Percentiles rank a stretch among this genome's conserved stretches.
Conservation (phyloP, 164 flowering plant species). For the Annona cherimola region DNA sequence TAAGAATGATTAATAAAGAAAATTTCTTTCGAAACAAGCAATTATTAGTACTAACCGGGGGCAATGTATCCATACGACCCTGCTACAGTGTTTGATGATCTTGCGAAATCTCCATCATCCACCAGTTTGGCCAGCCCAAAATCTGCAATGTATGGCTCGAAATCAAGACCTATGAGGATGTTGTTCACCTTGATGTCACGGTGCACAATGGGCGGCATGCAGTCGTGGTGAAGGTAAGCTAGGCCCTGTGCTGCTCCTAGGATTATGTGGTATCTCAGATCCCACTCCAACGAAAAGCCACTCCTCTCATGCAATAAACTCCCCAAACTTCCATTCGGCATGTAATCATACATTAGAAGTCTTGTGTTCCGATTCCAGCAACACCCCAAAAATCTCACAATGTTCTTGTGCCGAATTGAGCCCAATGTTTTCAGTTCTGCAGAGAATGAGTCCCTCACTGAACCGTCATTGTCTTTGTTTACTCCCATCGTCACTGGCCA, state of each 20-base stretch:
- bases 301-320: slow-evolving; percentile 56
- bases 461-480: slow-evolving; percentile 15
- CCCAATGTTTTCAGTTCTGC: slow-evolving; percentile 74
- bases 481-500: slow-evolving; percentile 50
- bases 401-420: slow-evolving; percentile 77
- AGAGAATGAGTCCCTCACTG: slow-evolving; percentile 61
- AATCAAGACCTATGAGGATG: slow-evolving; percentile 72
- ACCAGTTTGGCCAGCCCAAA: slow-evolving; percentile 88
- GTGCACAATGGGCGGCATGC: slow-evolving; percentile 78
- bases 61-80: slow-evolving; percentile 90
- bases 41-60: slow-evolving; percentile 46
- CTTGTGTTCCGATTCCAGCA: slow-evolving; percentile 62
- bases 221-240: slow-evolving; percentile 83
- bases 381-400: slow-evolving; percentile 74
- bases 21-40: neutral
- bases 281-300: slow-evolving; percentile 60
- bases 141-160: slow-evolving; percentile 84
- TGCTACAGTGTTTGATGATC: slow-evolving; percentile 68
- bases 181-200: slow-evolving; percentile 84
- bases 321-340: slow-evolving; percentile 86
- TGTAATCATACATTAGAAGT: slow-evolving; percentile 75
- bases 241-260: slow-evolving; percentile 78
- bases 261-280: slow-evolving; percentile 49
- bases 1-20: neutral
- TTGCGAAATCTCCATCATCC: slow-evolving; percentile 48